Conservation (phyloP, 805 yeast species). For the Teunomyces panamensis region DNA sequence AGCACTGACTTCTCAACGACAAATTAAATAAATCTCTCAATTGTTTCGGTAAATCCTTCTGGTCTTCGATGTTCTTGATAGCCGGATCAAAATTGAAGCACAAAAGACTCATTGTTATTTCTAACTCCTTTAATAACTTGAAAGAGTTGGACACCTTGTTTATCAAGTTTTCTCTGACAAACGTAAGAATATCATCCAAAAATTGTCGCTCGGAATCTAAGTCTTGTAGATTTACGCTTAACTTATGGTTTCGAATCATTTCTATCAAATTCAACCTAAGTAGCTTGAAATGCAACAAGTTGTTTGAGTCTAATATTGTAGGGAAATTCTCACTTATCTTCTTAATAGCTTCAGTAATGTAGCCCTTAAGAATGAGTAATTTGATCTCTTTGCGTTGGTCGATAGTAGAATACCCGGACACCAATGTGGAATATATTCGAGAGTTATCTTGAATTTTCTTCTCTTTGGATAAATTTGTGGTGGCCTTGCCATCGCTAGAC, state of each 20-base stretch:
- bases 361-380: constrained; percentile 53
- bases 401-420: constrained; percentile 49
- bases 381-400: constrained; percentile 53
- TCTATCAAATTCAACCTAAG: constrained; percentile 75
- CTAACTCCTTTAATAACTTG: constrained; percentile 66
- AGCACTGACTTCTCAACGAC: constrained; percentile 61
- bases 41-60: constrained; percentile 50
- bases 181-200: constrained; percentile 50
- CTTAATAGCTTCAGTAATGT: constrained; percentile 56
- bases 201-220: constrained; percentile 42
- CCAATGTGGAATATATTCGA: constrained; percentile 11
- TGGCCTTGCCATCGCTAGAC: not conserved
- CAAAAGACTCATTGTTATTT: constrained; percentile 78
- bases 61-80: constrained; percentile 28
- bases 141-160: constrained; percentile 57
- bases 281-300: constrained; percentile 66
- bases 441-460: constrained; percentile 2
- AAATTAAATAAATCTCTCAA: constrained; percentile 56
- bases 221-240: constrained; percentile 9
- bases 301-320: constrained; percentile 59
- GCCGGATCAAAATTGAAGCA: constrained; percentile 46
- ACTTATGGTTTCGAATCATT: constrained; percentile 59
- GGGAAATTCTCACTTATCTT: constrained; percentile 61
- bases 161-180: constrained; percentile 62
- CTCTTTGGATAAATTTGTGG: not conserved